Conservation (phyloP, 1,139 yeast species). For the Magnusiomyces tetraspermus region DNA sequence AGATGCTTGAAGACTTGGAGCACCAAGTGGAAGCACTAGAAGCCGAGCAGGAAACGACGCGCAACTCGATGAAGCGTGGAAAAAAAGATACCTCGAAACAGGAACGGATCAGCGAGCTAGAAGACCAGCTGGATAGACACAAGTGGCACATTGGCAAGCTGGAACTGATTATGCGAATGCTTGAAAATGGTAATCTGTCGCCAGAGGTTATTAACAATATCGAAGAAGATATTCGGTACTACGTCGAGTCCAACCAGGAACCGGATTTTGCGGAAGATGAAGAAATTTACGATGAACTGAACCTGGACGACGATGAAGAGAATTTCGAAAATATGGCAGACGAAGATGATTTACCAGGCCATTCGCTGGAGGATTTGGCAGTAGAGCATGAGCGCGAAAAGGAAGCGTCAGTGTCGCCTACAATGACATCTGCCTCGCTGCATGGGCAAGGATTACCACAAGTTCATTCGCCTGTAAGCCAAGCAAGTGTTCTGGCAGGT, state of each 20-base stretch:
- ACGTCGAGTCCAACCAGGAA: conserved; percentile 90
- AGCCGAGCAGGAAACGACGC: conserved; percentile 59
- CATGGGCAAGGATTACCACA: no score
- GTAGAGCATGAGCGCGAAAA: conserved; percentile 21
- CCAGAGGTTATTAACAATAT: conserved; percentile 72
- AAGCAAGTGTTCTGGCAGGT: no score
- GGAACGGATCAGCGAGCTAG: conserved; percentile 51
- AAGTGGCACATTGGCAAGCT: conserved; percentile 67
- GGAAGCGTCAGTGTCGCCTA: neutral
- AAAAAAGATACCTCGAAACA: conserved; percentile 49
- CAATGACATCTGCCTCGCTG: neutral
- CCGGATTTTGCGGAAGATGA: conserved; percentile 96
- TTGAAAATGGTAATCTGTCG: conserved; percentile 77
- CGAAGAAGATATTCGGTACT: conserved; percentile 86
- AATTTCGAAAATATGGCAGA: conserved; percentile 36
- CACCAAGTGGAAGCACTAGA: conserved; percentile 75
- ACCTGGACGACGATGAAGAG: conserved; percentile 54
- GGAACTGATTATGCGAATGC: conserved; percentile 64
- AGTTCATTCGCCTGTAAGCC: no score
- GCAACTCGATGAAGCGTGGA: conserved; percentile 44
- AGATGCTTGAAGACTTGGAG: conserved; percentile 71
- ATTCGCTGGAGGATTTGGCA: conserved; percentile 33
- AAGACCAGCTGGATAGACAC: conserved; percentile 64
- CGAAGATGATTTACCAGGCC: conserved; percentile 24
- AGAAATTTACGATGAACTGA: conserved; percentile 81